phyloP scores from a whole-genome alignment of 176 grass and related monocot genomes.

The Avena sativa region DNA sequence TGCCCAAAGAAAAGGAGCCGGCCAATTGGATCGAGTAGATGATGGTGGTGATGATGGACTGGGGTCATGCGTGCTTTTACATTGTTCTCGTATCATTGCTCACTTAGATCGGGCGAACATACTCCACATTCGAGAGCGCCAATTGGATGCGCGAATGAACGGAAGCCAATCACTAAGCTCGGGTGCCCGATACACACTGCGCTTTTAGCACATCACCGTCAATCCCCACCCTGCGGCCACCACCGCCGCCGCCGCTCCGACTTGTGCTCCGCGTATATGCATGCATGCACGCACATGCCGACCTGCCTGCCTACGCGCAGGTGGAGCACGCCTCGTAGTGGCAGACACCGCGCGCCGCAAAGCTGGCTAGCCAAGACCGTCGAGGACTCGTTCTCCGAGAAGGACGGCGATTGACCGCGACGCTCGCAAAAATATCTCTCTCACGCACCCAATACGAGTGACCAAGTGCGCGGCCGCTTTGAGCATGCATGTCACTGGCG shows the following conservation, averaged over 20 bases:
- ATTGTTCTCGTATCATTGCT: not conserved
- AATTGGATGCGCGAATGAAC: not conserved
- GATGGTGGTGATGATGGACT: not conserved
- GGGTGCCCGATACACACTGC: not conserved
- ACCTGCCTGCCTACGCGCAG: not conserved
- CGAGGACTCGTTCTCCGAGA: not conserved
- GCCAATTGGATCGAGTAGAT: not conserved
- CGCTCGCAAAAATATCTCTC: not conserved
- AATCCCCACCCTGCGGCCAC: not conserved
- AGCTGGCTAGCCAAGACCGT: not conserved
- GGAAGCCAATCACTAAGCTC: not conserved
- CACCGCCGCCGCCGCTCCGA: not conserved
- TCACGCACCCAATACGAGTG: not conserved
- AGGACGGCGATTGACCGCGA: not conserved
- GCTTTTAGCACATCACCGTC: not conserved
- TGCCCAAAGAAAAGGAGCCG: not conserved
- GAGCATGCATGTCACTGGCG: not conserved
- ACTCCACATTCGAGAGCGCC: not conserved
- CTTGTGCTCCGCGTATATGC: not conserved
- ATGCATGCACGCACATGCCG: conserved; percentile 17
- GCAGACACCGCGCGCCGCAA: conserved; percentile 6
- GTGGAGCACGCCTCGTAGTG: not conserved
- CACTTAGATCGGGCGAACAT: not conserved
- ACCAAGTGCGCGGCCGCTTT: not conserved
- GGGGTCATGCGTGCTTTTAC: not conserved